Percentiles rank a stretch among this genome's conserved stretches.
Conservation (phyloP, 2,329 filamentous ascomycete species). For the Ascochyta rabiei region DNA sequence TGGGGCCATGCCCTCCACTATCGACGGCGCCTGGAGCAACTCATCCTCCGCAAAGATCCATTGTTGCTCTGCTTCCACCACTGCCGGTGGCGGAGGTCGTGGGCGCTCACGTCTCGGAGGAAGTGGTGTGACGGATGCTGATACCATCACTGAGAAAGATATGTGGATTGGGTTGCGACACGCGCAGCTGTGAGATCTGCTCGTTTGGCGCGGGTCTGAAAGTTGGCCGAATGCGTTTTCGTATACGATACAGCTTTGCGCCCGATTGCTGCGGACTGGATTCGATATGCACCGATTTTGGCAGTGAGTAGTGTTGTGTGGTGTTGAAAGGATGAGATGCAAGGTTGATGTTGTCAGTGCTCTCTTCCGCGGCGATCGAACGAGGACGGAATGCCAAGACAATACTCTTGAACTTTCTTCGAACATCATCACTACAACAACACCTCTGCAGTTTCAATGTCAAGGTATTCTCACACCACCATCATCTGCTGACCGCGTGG, state of each 20-base stretch:
- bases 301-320: constrained; percentile 2
- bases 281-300: not conserved
- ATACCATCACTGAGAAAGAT: constrained; percentile 33
- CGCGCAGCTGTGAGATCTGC: not conserved
- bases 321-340: constrained; percentile 2
- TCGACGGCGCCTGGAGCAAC: constrained; percentile 79
- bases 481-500: no score
- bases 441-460: not conserved
- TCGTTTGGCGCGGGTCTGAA: no score
- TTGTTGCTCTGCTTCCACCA: constrained; percentile 68
- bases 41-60: constrained; percentile 91
- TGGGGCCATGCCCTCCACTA: constrained; percentile 78
- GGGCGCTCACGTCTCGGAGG: constrained; percentile 40
- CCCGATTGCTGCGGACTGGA: not conserved
- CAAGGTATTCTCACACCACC: no score
- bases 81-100: constrained; percentile 51
- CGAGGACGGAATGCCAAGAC: constrained; percentile 5
- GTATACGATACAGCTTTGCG: not conserved
- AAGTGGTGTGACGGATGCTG: constrained; percentile 27
- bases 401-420: not conserved
- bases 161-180: not conserved
- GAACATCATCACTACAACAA: not conserved
- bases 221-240: no score
- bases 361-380: constrained; percentile 16
- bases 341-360: constrained; percentile 8